Evolutionary conservation across 1,284 basidiomycete genomes (phyloP), one percentile per base, ranked within the genome.

Genomic region (Xerocomus amazonicus): DNA sequence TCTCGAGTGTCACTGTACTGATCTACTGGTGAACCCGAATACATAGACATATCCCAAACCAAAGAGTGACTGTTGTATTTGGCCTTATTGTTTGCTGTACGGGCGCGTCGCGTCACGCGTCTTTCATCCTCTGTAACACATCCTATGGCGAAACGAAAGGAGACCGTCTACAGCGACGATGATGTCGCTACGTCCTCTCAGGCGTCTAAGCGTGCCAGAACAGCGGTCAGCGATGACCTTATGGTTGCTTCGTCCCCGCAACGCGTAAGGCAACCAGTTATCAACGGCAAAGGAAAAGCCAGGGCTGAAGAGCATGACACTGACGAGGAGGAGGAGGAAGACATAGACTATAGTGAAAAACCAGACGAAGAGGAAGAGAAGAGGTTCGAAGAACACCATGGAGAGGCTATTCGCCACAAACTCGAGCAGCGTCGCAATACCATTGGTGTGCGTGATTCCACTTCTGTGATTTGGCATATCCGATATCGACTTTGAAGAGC

Each of bases 321-420:
- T 47, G 73, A 73, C 4, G 69, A 71, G 4, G 60, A 62, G 3
- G 60, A 62, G 27, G 62, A 62, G 41, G 56, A 59, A 32, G 60
- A 62, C 53, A 23, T 60, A 53, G 45, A 46, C 43, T 46, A 50
- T 38, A 46, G 67, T 3, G 65, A 66, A 2, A 67, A 70, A 23
- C 69, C 71, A 14, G 69, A 75, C 48, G 73, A 77, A 50, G 73
- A 74, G 35, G 75, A 78, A 28, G 80, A 84, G 49, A 75, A 77
- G 54, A 68, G 72, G 56, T 84, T 87, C 53, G 83, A 86, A 59
- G 72, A 77, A 50, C 73, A 79, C 47, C 72, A 84, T 51, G 76
- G 76, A 17, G 80, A 79, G 45, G 70, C 68, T 38, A 74, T 89
- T 50, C 75, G 79, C 27, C 75, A 72, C 34, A 72, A 72, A 45